phyloP scores from a whole-genome alignment of 2,329 filamentous ascomycete species.

The Exophiala oligosperma region DNA sequence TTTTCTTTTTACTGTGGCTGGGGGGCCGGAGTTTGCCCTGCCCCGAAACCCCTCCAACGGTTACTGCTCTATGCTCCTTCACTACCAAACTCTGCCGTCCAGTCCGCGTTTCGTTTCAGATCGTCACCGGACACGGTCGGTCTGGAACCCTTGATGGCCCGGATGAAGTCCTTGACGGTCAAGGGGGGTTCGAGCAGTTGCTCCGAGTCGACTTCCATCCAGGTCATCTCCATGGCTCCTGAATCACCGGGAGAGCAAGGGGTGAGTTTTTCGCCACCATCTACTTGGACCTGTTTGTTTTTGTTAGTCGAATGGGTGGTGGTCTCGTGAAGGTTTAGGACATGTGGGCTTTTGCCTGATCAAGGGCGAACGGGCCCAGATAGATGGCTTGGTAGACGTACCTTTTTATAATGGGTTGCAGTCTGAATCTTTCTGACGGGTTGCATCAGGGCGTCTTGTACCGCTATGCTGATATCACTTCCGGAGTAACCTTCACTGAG shows the following conservation, averaged over 20 bases:
- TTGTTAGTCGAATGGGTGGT: too few species aligned
- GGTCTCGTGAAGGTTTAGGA: too few species aligned
- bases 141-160: slow-evolving; percentile 82
- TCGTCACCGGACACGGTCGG: slow-evolving; percentile 91
- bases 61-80: slow-evolving; percentile 62
- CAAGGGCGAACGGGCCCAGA: too few species aligned
- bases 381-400: slow-evolving; percentile 47
- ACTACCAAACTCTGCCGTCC: slow-evolving; percentile 95
- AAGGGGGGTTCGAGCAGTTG: slow-evolving; percentile 83
- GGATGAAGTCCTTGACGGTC: slow-evolving; percentile 86
- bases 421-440: slow-evolving; percentile 95
- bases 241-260: slow-evolving; percentile 91
- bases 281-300: slow-evolving; percentile 59
- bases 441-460: slow-evolving; percentile 96
- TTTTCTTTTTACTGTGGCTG: too few species aligned
- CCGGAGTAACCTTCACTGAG: slow-evolving; percentile 93
- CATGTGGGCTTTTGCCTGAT: too few species aligned
- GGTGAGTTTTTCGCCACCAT: slow-evolving; percentile 63
- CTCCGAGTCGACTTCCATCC: slow-evolving; percentile 82
- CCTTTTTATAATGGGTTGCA: slow-evolving; percentile 95
- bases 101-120: slow-evolving; percentile 79
- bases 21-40: too few species aligned
- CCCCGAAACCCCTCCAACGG: too few species aligned
- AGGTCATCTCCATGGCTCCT: slow-evolving; percentile 88
- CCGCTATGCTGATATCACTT: slow-evolving; percentile 91